Base-by-base conservation (phyloP, 768 basidiomycete genomes). In the Daedaleopsis sinensis region DNA sequence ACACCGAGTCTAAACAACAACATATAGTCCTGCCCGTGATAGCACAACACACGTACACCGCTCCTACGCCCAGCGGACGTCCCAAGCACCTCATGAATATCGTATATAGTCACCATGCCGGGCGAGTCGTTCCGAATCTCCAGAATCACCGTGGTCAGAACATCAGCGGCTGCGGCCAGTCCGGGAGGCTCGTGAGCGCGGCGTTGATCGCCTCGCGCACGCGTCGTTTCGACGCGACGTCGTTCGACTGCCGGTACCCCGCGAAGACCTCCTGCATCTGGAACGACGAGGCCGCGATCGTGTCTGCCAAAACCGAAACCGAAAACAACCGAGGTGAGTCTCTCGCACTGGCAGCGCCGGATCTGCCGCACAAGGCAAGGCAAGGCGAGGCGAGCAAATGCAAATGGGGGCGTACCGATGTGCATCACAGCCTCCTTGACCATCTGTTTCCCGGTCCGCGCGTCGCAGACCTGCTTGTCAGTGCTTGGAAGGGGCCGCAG, bases 201-300 rank as follows among this genome's bases (percentile, higher is more conserved):
- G 90, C 89, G 68, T 93, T 93, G 52, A 86, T 87, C 3, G 88
- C 85, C 71, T 93, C 90, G 36, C 89, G 83, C 11, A 93, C 91
- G 23, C 90, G 84, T 21, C 79, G 79, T 71, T 91, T 93, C 68
- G 89, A 88, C 7, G 88, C 83, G 27, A 77, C 56, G 71, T 93
- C 91, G 2, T 80, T 78, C 8, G 91, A 92, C 50, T 90, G 89
- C 32, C 90, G 83, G 68, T 93, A 93, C 9, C 87, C 87, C 19
- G 78, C 65, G 65, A 83, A 85, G 19, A 90, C 89, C 69, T 93
- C 91, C 65, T 84, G 81, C 77, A 93, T 84, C 74, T 93, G 91
- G 73, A 90, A 87, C 1, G 83, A 77, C 0, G 86, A 88, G 1
- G 91, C 91, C 8, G 83, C 82, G 19, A 90, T 80, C 3, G 85